These are phyloP conservation scores for Hypoxylon cercidicola DNA, from an alignment of 495 filamentous ascomycete genomes.

Conservation along the genomic window DNA sequence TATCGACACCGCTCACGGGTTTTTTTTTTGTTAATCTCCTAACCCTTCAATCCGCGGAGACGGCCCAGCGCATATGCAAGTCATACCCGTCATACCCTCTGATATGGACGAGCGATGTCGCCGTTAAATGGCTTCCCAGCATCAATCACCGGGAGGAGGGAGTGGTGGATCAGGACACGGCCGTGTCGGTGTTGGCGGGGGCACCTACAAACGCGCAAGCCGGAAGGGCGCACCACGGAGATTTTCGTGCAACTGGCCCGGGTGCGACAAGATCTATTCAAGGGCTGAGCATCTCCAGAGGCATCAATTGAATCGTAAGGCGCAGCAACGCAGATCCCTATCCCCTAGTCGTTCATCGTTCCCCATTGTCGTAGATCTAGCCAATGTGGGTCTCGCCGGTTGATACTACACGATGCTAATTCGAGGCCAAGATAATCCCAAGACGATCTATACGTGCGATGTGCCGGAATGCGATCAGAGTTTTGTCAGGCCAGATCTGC, in stretches of 20 bases:
- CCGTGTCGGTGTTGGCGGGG: slow-evolving; percentile 2
- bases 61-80: slow-evolving; percentile 41
- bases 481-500: slow-evolving; percentile 94
- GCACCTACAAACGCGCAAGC: slow-evolving; percentile 60
- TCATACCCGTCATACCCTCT: slow-evolving; percentile 22
- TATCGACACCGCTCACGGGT: slow-evolving; percentile 13
- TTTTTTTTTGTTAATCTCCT: slow-evolving; percentile 24
- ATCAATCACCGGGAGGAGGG: slow-evolving; percentile 35
- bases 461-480: slow-evolving; percentile 85
- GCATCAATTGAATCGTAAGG: slow-evolving; percentile 59
- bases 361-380: too few species aligned
- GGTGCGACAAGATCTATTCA: slow-evolving; percentile 94
- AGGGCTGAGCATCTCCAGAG: slow-evolving; percentile 89
- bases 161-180: slow-evolving; percentile 10
- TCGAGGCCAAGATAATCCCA: slow-evolving; percentile 83
- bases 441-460: slow-evolving; percentile 94
- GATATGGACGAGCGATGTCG: slow-evolving; percentile 45
- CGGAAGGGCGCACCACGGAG: slow-evolving; percentile 59
- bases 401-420: slow-evolving; percentile 63
- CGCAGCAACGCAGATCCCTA: slow-evolving; percentile 5
- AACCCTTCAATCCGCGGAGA: slow-evolving; percentile 24
- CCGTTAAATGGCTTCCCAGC: slow-evolving; percentile 46
- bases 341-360: slow-evolving; percentile 2
- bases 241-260: slow-evolving; percentile 84
- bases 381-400: slow-evolving; percentile 36